Conservation (phyloP, 1,284 basidiomycete species). For the Hemileia vastatrix region DNA sequence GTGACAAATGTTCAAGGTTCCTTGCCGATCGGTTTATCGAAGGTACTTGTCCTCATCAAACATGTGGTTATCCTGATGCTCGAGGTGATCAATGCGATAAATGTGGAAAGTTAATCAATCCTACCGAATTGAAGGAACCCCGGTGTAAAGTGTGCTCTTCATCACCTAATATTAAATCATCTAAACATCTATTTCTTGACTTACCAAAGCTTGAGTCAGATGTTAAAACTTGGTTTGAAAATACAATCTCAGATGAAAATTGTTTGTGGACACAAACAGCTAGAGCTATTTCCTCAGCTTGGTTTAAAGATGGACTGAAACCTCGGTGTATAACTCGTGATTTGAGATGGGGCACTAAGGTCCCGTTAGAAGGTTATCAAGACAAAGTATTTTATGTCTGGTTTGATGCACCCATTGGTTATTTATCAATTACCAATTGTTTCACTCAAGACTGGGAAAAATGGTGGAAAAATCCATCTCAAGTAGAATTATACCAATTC, state of each 20-base stretch:
- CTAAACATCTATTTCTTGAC: constrained; percentile 85
- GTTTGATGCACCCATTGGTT: constrained; percentile 98
- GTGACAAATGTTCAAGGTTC: constrained; percentile 83
- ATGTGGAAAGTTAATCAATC: constrained; percentile 73
- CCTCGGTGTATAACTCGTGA: constrained; percentile 90
- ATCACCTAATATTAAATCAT: constrained; percentile 54
- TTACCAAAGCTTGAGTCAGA: constrained; percentile 72
- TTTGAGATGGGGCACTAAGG: constrained; percentile 88
- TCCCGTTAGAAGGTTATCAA: constrained; percentile 54
- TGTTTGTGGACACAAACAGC: constrained; percentile 88
- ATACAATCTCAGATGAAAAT: constrained; percentile 61
- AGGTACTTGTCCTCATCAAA: constrained; percentile 83
- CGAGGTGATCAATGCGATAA: constrained; percentile 96
- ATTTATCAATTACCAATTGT: constrained; percentile 90
- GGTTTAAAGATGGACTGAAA: constrained; percentile 73
- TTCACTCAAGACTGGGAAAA: constrained; percentile 88
- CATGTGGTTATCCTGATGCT: constrained; percentile 80
- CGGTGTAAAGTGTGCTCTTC: constrained; percentile 74
- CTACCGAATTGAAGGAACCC: constrained; percentile 83
- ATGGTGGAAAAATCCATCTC: constrained; percentile 92
- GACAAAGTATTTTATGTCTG: too few relatives aligned
- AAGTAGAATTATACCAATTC: constrained; percentile 91
- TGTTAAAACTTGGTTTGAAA: constrained; percentile 79
- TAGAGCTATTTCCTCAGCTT: constrained; percentile 78
- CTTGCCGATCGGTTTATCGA: constrained; percentile 94